Percentiles rank a stretch among this genome's conserved stretches.
Conservation (phyloP, 208 protist species). For the Herpetomonas samuelpessoai region DNA sequence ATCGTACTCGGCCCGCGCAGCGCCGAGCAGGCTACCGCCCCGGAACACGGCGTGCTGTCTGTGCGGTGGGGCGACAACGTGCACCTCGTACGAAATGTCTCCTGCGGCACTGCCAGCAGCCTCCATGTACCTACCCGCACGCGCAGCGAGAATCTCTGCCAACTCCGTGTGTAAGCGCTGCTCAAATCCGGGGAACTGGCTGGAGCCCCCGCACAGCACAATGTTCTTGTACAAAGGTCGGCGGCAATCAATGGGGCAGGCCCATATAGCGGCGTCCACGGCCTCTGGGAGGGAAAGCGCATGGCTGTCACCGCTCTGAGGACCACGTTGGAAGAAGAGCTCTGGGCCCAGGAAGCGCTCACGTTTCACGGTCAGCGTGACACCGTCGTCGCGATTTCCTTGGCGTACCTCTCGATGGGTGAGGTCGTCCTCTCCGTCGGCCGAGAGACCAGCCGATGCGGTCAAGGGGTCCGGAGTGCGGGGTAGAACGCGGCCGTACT, state of each 20-base stretch:
- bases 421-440: constrained; percentile 85
- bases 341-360: constrained; percentile 94
- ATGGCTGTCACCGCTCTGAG: constrained; percentile 86
- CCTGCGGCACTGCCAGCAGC: constrained; percentile 18
- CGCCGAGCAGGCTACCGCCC: constrained; percentile 94
- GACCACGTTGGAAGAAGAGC: no score
- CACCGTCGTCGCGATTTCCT: constrained; percentile 35
- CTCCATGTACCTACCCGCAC: constrained; percentile 18
- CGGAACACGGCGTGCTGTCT: constrained; percentile 95
- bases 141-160: constrained; percentile 16
- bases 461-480: no score
- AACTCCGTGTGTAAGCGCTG: constrained; percentile 32
- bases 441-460: no score
- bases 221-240: constrained; percentile 96
- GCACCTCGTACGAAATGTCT: constrained; percentile 88
- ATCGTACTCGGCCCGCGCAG: constrained; percentile 91
- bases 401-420: constrained; percentile 70
- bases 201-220: constrained; percentile 97
- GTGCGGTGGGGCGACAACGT: constrained; percentile 90
- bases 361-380: constrained; percentile 93
- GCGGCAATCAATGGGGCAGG: constrained; percentile 96
- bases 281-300: constrained; percentile 91
- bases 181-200: constrained; percentile 97
- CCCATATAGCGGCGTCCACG: constrained; percentile 93
- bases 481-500: constrained; percentile 92